Evolutionary conservation across 345 rosid genomes (phyloP), one percentile per base, ranked within the genome.

Genomic region (Salix purpurea): DNA sequence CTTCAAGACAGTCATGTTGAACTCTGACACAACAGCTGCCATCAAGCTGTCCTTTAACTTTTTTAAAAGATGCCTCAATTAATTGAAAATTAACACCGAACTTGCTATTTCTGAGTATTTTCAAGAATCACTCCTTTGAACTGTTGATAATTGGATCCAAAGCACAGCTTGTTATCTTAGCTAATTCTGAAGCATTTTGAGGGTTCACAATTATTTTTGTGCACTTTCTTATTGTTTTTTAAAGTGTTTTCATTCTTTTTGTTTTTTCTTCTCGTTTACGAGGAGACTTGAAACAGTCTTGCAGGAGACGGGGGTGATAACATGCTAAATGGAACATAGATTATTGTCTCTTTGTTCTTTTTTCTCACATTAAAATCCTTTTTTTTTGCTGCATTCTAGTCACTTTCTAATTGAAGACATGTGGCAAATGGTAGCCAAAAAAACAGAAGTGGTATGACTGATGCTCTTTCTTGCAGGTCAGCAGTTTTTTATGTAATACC

Each of bases 381-480:
- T 5, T 73, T 13, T 39, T 32, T 23, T 40, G 9, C 9, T 70
- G 12, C 44, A 65, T 39, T 67, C 5, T 56, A 70, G 12, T 44
- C 10, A 3, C 44, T 46, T 76, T 60, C 42, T 76, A 14, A 48
- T 32, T 6, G 30, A 23, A 71, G 40, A 71, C 34, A 50, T 26
- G 30, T 48, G 24, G 10, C 56, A 70, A 68, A 52, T 39, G 21
- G 65, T 15, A 40, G 34, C 16, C 42, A 19, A 16, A 65, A n/a
- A 50, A 28, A 7, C 4, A 44, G 73, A 71, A 3, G 56, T 82
- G 73, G 71, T 76, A 24, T 85, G 72, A 84, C 81, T 71, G 50
- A 71, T 39, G 62, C 75, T 62, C 37, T 81, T 73, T 83, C 74
- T 88, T 88, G 79, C 96, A 96, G 98, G 92, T 87, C 94, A 74